Evolutionary conservation across 169 alveolate genomes (phyloP), one percentile per base, ranked within the genome.

Genomic region (Plasmodium relictum): DNA sequence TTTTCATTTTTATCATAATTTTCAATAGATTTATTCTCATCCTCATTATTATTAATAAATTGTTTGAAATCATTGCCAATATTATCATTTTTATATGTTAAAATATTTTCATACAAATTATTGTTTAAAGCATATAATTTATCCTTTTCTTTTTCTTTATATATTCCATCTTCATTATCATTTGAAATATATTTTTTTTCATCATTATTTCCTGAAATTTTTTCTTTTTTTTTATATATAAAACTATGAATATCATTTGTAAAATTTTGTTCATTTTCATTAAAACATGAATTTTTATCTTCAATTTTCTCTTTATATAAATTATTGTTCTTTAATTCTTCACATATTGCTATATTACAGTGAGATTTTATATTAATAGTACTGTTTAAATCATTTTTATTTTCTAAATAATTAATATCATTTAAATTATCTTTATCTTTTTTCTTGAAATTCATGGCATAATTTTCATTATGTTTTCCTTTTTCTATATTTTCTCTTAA

Each of bases 351-450:
- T 16, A 62, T 26, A 18, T 26, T 16, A 7, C 71, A 62, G 22
- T 26, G 20, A 7, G 71, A 62, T 24, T 62, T 62, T 62, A 62
- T 62, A 16, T 22, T 31, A 5, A 26, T 58, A 6, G 69, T 58
- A 37, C 83, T 48, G 18, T 48, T 71, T 66, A 71, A 31, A 41
- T 52, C 83, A 50, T 10, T 22, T 31, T 48, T 50, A 4, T 48
- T 41, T 24, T 31, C 58, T 31, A 3, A 7, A 31, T 2, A 24
- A 26, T 52, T 71, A 22, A 42, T 22, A 41, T 69, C n/a, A 5
- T 48, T 48, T 48, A 14, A 2, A 14, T 14, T 9, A 10, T 48
- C 58, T 31, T 3, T 31, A 31, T 3, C 3, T 31, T 31, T 31
- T n/a, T n/a, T n/a, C n/a, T n/a, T n/a, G 6, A 31, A 1, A 31